phyloP scores from a whole-genome alignment of 2,329 filamentous ascomycete genomes.

The Magnaporthiopsis rhizophila region DNA sequence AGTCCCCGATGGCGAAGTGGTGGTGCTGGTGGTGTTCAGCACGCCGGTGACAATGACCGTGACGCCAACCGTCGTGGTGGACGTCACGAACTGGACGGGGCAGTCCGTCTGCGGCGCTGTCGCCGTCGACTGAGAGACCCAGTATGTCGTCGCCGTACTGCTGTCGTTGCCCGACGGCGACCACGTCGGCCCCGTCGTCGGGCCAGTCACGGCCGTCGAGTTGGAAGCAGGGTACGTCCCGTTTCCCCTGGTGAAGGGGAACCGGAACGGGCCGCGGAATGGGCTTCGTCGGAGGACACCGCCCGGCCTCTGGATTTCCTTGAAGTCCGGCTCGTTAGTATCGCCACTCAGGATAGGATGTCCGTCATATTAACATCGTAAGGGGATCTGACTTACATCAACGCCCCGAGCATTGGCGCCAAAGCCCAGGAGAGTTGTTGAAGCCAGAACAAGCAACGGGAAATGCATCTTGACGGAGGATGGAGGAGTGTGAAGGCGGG shows the following conservation, averaged over 20 bases:
- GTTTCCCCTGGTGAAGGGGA: neutral
- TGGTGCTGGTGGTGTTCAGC: neutral
- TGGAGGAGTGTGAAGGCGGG: too few relatives aligned
- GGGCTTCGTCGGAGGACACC: neutral
- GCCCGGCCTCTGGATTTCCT: neutral
- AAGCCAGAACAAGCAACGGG: neutral
- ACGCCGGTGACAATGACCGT: neutral
- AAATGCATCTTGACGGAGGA: neutral
- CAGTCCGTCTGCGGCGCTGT: neutral
- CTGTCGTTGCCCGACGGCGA: neutral
- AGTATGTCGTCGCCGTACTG: neutral
- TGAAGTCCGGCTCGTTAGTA: neutral
- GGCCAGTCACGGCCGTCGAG: neutral
- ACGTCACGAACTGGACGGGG: neutral
- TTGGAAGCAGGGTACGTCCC: neutral
- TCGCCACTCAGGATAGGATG: neutral
- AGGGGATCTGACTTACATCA: neutral
- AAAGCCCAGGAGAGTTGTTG: neutral
- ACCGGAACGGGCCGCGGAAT: neutral
- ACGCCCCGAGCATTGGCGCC: neutral
- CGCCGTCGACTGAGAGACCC: neutral
- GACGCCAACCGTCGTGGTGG: conserved; percentile 4
- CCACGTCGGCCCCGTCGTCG: neutral
- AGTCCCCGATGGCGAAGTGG: neutral
- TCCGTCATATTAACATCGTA: neutral